Evolutionary conservation across 345 rosid genomes (phyloP), one percentile per base, ranked within the genome.

Genomic region (Geranium rotundifolium): DNA sequence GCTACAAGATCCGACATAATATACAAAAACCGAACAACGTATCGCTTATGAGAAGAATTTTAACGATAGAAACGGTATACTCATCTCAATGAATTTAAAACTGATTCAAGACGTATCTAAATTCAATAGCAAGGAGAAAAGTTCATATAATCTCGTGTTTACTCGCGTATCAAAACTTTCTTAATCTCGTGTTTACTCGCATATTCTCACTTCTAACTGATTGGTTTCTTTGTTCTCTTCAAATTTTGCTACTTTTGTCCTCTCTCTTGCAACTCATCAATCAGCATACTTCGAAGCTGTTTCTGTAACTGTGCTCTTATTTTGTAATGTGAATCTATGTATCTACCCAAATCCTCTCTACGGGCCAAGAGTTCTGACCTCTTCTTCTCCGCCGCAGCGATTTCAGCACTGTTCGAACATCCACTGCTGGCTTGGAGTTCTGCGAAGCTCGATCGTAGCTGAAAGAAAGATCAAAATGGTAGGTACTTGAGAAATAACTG

Each of bases 391-490:
- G 77, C 85, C 49, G 65, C 77, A 56, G 68, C 76, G 62, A 72
- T 75, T 68, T 73, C 77, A 55, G 75, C 23, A 50, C 71, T 66
- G 14, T 60, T 75, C 63, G 52, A 31, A 39, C 60, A n/a, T 17
- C 76, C 80, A 46, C 71, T 69, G 57, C 60, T 67, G 66, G 75
- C 74, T 75, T 74, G 83, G 63, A 76, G 81, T 62, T 76, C 55
- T 19, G 56, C 17, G 10, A 79, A 70, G 18, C 63, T 64, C 41
- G 76, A 69, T 17, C 68, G 70, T 41, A 70, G 65, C 83, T 79
- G 73, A 64, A 67, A 31, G 52, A 64, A 46, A 67, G n/a, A 63
- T 58, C 41, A 58, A 23, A 56, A 4, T 17, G 56, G n/a, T 54
- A 59, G n/a, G n/a, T n/a, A 34, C 27, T 3, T 19, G 17, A 20